Evolutionary conservation across 768 basidiomycete genomes (phyloP).

Genomic region (Trametes sanguinea): DNA sequence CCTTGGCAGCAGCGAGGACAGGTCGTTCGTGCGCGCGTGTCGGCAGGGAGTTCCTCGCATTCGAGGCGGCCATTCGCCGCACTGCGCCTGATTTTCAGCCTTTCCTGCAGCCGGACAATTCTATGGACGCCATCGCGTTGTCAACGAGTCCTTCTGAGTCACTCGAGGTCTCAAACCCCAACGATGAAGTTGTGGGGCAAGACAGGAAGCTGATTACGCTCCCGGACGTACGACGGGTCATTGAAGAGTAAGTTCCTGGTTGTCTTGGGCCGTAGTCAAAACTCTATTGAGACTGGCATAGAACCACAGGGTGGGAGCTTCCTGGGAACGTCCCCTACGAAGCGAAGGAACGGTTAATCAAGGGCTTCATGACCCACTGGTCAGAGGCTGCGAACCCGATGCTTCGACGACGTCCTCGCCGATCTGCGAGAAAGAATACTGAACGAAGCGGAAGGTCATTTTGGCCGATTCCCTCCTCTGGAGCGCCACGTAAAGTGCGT

Average conservation of each 20-base stretch:
- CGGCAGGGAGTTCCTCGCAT: slow-evolving; percentile 35
- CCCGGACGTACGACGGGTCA: slow-evolving; percentile 37
- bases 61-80: slow-evolving; percentile 38
- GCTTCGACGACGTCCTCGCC: slow-evolving; percentile 37
- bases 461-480: slow-evolving; percentile 43
- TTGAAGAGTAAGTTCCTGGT: slow-evolving; percentile 36
- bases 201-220: slow-evolving; percentile 24
- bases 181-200: too few relatives aligned
- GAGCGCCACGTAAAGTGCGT: slow-evolving; percentile 39
- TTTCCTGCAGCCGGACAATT: slow-evolving; percentile 13
- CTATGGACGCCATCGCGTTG: too few relatives aligned
- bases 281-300: slow-evolving; percentile 15
- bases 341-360: slow-evolving; percentile 42
- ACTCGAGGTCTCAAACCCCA: too few relatives aligned
- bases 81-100: slow-evolving; percentile 48
- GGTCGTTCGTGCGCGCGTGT: slow-evolving; percentile 40
- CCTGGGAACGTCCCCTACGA: slow-evolving; percentile 43
- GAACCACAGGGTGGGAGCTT: slow-evolving; percentile 45
- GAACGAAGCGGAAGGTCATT: slow-evolving; percentile 35
- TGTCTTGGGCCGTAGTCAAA: background rate
- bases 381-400: slow-evolving; percentile 33
- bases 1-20: slow-evolving; percentile 36
- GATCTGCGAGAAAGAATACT: slow-evolving; percentile 34
- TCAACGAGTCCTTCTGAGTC: background rate
- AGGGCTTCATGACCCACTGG: slow-evolving; percentile 40